A percentile compares a stretch with the other conserved stretches of the same genome.
phyloP scores from a whole-genome alignment of 192 early-diverging fungal genomes.

The Linnemannia exigua region DNA sequence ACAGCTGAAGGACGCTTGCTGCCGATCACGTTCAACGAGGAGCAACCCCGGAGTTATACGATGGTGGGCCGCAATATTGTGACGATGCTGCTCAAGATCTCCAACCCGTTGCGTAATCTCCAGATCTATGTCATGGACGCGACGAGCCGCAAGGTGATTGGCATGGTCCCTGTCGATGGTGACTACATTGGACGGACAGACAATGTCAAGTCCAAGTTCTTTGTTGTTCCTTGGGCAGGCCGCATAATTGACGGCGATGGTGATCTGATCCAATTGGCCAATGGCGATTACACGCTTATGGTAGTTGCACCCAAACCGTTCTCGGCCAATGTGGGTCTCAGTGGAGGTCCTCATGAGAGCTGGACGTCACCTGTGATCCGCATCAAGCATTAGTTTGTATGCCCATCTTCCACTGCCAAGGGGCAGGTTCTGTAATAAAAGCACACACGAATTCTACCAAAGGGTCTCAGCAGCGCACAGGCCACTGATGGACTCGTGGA shows the following conservation, averaged over 20 bases:
- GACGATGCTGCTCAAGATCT: conserved; percentile 32
- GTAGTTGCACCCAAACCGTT: conserved; percentile 46
- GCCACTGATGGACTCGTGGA: too few species aligned
- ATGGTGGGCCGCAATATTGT: conserved; percentile 21
- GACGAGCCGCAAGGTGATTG: conserved; percentile 4
- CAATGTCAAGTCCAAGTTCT: conserved; percentile 32
- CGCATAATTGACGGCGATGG: neutral
- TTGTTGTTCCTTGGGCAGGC: conserved; percentile 21
- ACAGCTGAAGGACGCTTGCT: conserved; percentile 14
- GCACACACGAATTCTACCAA: too few species aligned
- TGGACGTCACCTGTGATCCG: conserved; percentile 32
- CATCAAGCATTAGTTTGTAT: conserved; percentile 3
- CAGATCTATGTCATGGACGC: conserved; percentile 26
- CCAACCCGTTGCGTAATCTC: conserved; percentile 34
- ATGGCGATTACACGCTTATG: conserved; percentile 39
- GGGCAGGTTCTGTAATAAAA: too few species aligned
- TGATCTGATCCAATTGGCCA: neutral
- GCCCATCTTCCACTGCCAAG: too few species aligned
- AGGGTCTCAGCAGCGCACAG: too few species aligned
- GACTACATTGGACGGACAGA: conserved; percentile 43
- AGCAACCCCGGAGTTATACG: conserved; percentile 8
- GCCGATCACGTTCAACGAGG: conserved; percentile 12
- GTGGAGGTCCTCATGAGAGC: conserved; percentile 16
- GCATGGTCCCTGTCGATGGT: conserved; percentile 27
- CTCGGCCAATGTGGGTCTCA: neutral